Conservation (phyloP, 768 basidiomycete species). For the Russula abietina region DNA sequence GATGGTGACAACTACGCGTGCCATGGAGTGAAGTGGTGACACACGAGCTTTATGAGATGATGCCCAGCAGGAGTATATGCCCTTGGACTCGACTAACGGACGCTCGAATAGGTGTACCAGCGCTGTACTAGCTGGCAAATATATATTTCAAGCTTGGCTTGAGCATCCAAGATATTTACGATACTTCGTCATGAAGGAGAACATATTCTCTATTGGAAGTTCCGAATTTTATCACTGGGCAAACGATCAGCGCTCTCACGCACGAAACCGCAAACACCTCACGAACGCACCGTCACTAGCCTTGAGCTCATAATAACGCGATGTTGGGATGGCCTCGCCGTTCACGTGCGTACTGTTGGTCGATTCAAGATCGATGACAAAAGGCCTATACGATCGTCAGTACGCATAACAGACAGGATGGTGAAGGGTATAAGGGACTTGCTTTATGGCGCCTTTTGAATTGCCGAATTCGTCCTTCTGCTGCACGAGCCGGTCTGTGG, state of each 20-base stretch:
- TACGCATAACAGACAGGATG: not conserved
- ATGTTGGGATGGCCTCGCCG: constrained; percentile 73
- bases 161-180: constrained; percentile 13
- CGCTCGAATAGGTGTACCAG: too few relatives aligned
- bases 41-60: not conserved
- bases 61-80: too few relatives aligned
- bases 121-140: not conserved
- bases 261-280: not conserved
- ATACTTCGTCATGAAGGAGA: constrained; percentile 70
- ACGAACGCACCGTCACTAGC: constrained; percentile 61
- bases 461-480: constrained; percentile 86
- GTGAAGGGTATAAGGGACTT: constrained; percentile 30
- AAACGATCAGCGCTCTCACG: constrained; percentile 12
- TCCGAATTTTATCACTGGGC: constrained; percentile 78
- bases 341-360: constrained; percentile 95
- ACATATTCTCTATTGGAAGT: constrained; percentile 79
- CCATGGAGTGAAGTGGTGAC: not conserved
- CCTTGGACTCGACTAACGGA: too few relatives aligned
- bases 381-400: constrained; percentile 54
- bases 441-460: constrained; percentile 74
- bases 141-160: not conserved
- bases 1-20: not conserved
- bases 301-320: constrained; percentile 82
- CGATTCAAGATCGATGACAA: constrained; percentile 97
- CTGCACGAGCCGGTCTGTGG: constrained; percentile 69